phyloP scores from a whole-genome alignment of 495 filamentous ascomycete genomes.

The Podospora comata region DNA sequence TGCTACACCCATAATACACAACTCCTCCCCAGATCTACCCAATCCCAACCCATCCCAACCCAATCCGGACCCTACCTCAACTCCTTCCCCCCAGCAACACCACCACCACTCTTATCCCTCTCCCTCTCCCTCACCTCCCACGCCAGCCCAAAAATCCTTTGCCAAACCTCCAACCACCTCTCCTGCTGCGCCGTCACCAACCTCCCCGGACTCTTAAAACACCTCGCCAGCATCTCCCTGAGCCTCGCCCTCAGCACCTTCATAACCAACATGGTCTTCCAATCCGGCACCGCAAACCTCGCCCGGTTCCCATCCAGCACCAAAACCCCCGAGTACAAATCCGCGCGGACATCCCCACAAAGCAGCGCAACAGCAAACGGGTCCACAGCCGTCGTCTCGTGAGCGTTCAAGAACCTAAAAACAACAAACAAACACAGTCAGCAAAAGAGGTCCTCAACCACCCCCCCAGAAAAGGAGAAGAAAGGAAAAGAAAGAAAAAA shows the following conservation, averaged over 20 bases:
- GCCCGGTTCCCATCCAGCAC: conserved; percentile 81
- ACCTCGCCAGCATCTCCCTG: conserved; percentile 64
- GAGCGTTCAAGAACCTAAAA: conserved; percentile 71
- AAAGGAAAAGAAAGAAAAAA: not conserved
- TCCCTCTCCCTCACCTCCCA: conserved; percentile 29
- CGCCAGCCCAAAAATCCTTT: conserved; percentile 45
- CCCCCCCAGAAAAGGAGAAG: no score
- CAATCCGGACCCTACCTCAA: no score
- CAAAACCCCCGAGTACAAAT: conserved; percentile 82
- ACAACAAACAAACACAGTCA: not conserved
- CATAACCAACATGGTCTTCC: conserved; percentile 83
- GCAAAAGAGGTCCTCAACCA: not conserved
- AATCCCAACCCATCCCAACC: not conserved
- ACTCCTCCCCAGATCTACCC: no score
- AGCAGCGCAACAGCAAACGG: conserved; percentile 78
- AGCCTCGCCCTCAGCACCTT: conserved; percentile 69
- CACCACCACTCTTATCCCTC: not conserved
- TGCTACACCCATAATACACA: no score
- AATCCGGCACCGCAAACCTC: conserved; percentile 83
- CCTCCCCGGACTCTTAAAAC: conserved; percentile 71
- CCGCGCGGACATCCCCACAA: conserved; percentile 82
- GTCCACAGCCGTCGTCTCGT: conserved; percentile 80
- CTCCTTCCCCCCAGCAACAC: not conserved
- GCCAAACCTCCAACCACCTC: conserved; percentile 71
- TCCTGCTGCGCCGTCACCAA: conserved; percentile 64